Evolutionary conservation across 2,329 filamentous ascomycete genomes (phyloP).

Genomic region (Botrytis porri): DNA sequence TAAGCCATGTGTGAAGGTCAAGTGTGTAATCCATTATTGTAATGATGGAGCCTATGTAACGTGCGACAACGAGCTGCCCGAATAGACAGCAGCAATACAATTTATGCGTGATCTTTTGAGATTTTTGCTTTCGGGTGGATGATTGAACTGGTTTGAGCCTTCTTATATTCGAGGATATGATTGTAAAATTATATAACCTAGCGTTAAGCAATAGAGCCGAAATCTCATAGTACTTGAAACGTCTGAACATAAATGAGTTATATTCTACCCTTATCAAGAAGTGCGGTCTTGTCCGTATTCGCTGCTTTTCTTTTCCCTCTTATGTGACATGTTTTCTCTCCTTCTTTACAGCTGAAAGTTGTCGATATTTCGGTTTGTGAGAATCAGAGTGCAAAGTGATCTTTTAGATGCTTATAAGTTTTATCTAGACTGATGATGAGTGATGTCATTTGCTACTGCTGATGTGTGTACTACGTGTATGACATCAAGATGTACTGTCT

Average conservation of each 20-base stretch:
- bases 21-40: background rate
- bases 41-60: background rate
- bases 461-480: background rate
- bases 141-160: background rate
- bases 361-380: background rate
- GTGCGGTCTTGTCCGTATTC: background rate
- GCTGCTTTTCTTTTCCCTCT: background rate
- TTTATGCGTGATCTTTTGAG: background rate
- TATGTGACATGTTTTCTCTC: background rate
- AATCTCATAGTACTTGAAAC: background rate
- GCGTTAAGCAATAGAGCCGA: background rate
- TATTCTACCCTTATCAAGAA: background rate
- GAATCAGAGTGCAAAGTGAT: background rate
- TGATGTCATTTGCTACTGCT: background rate
- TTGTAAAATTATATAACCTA: background rate
- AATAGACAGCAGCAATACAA: too few species aligned
- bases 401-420: background rate
- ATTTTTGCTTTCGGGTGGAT: too few species aligned
- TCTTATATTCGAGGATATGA: background rate
- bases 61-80: background rate
- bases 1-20: background rate
- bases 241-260: background rate
- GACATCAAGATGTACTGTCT: background rate
- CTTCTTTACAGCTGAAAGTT: background rate
- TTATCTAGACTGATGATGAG: background rate